Evolutionary conservation across 108 stramenopile genomes (phyloP).

Genomic region (Fistulifera solaris): DNA sequence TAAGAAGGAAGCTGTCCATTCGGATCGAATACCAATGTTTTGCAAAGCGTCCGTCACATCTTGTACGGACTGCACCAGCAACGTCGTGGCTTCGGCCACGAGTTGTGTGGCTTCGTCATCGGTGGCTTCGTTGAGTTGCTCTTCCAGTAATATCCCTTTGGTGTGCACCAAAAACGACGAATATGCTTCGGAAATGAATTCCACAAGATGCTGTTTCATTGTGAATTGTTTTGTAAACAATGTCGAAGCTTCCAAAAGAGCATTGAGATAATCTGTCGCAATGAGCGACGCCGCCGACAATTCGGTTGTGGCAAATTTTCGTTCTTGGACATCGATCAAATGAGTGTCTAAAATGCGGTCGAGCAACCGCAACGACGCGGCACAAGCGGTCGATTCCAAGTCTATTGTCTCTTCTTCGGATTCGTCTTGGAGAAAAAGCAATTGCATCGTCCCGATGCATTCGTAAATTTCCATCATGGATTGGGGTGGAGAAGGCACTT

Average conservation of each 20-base stretch:
- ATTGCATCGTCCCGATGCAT: conserved; percentile 64
- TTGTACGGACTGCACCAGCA: conserved; percentile 52
- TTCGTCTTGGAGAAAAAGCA: too few relatives aligned
- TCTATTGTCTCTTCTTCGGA: conserved; percentile 19
- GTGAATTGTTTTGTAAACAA: conserved; percentile 54
- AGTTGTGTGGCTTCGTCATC: conserved; percentile 37
- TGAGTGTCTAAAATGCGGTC: conserved; percentile 48
- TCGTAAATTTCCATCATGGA: conserved; percentile 70
- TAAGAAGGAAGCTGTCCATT: conserved; percentile 50
- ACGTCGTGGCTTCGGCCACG: conserved; percentile 43
- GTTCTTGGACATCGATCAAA: conserved; percentile 40
- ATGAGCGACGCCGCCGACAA: conserved; percentile 3
- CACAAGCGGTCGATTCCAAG: conserved; percentile 51
- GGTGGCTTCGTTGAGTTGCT: background rate
- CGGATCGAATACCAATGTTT: conserved; percentile 46
- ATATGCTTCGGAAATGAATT: conserved; percentile 55
- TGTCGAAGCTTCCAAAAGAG: conserved; percentile 62
- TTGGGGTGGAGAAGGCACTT: conserved; percentile 32
- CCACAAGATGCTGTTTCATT: background rate
- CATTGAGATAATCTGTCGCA: conserved; percentile 60
- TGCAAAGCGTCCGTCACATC: conserved; percentile 67
- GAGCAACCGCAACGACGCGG: conserved; percentile 42
- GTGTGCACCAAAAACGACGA: conserved; percentile 55
- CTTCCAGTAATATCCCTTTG: conserved; percentile 11
- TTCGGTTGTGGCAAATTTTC: conserved; percentile 3